Base-by-base conservation (phyloP, 352 stramenopile genomes). In the Globisporangium spinosum region DNA sequence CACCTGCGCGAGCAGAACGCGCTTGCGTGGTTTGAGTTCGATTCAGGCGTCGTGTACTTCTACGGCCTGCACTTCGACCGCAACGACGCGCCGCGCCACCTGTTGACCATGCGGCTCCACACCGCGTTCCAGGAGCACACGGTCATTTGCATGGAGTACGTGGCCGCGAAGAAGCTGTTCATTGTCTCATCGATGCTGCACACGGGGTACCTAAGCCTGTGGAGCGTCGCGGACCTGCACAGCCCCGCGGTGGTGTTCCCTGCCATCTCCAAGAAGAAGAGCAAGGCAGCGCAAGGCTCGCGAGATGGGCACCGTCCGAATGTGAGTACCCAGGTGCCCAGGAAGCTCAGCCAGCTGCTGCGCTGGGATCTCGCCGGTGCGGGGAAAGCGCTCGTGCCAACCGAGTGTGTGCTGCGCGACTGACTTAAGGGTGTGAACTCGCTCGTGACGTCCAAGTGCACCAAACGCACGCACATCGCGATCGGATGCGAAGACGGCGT, bases 111-210 rank as follows among this genome's bases (percentile, higher is more conserved):
- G 64, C 77, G 85, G 12, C 63, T 91, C 3, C 85, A 93, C 71
- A 93, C 85, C 0, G 82, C 83, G 13, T 93, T 91, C 73, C 80
- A 91, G 53, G 85, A 89, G 49, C 85, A 93, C 65, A 71, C 71
- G 0, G 58, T 91, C 23, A 67, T 93, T 9, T 74, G 76, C 35
- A 83, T 91, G 15, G 77, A 79, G 62, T 89, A 90, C 58, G 62
- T 93, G 4, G 69, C 85, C 0, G 22, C 40, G 1, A 70, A 70
- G 27, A 71, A 77, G 62, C 63, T 81, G 40, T 73, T 93, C 1
- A 71, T 82, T 0, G 80, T 87, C 1, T 91, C 83, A 4, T 93
- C 85, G 0, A 69, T 90, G 56, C 79, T 83, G 8, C 60, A 73
- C 20, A 56, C 69, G 2, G 82, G 77, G 17, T 89, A 89, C 58